phyloP scores from a whole-genome alignment of 2,329 filamentous ascomycete species.

The Epichloe scottii region DNA sequence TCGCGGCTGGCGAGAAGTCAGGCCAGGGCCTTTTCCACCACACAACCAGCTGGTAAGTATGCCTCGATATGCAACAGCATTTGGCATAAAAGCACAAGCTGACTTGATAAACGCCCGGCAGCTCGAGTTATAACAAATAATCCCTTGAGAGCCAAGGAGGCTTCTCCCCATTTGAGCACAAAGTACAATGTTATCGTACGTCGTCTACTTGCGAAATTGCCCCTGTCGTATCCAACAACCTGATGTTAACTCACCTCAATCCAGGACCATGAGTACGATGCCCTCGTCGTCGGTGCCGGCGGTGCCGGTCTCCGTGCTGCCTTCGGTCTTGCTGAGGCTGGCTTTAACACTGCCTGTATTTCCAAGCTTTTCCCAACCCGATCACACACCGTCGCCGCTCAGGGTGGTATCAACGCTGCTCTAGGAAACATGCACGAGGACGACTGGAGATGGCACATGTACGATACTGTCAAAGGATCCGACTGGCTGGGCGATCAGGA shows the following conservation, averaged over 20 bases:
- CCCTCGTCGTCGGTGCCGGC: conserved; percentile 79
- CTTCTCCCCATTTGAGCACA: conserved; percentile 69
- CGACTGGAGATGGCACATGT: conserved; percentile 99
- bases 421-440: conserved; percentile 96
- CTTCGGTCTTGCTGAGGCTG: conserved; percentile 76
- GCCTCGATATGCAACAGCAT: neutral
- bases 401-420: conserved; percentile 79
- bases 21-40: conserved; percentile 74
- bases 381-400: conserved; percentile 71
- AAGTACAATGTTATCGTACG: conserved; percentile 92
- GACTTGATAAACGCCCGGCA: conserved; percentile 19
- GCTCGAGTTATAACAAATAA: conserved; percentile 78
- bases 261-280: conserved; percentile 96
- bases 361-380: conserved; percentile 77
- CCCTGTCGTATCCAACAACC: neutral
- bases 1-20: conserved; percentile 50
- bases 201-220: conserved; percentile 10
- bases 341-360: conserved; percentile 83
- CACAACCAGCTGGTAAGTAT: conserved; percentile 59
- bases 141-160: conserved; percentile 85
- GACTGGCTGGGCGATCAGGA: conserved; percentile 98
- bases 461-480: conserved; percentile 94
- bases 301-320: conserved; percentile 72
- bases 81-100: neutral
- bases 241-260: conserved; percentile 6